Conservation (phyloP, 164 flowering plant species). For the Dillenia turbinata region DNA sequence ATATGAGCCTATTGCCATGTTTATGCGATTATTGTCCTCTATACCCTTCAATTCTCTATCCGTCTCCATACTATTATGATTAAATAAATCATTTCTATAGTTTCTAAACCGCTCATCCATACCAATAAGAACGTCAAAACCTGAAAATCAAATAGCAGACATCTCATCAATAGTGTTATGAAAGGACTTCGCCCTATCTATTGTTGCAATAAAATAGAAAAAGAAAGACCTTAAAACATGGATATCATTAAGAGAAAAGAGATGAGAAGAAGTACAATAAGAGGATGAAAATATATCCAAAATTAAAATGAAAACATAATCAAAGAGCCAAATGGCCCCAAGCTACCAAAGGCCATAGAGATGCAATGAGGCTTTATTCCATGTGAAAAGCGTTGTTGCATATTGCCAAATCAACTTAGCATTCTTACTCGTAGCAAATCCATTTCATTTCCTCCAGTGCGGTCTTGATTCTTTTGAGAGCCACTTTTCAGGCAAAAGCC, state of each 20-base stretch:
- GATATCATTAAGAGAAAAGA: background rate
- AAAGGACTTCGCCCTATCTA: background rate
- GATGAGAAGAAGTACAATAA: background rate
- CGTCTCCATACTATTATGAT: constrained; percentile 56
- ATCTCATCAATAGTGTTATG: background rate
- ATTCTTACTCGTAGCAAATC: no score
- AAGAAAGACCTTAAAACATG: background rate
- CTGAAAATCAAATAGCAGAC: constrained; percentile 26
- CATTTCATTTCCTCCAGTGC: no score
- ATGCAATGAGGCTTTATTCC: no score
- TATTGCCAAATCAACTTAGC: no score
- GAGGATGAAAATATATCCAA: background rate
- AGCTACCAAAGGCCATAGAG: no score
- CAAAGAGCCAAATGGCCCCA: no score
- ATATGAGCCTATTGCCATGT: constrained; percentile 48
- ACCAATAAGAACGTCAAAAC: constrained; percentile 57
- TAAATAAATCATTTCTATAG: constrained; percentile 62
- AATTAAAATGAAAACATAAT: background rate
- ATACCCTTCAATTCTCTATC: constrained; percentile 65
- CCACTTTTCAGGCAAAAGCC: no score
- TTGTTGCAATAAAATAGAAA: background rate
- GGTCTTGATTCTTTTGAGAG: no score
- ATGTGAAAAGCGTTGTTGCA: no score
- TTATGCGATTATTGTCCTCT: constrained; percentile 62
- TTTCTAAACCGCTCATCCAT: constrained; percentile 49